These are phyloP conservation scores for Penicillium egyptiacum DNA, from an alignment of 495 filamentous ascomycete genomes.

Conservation along the genomic window DNA sequence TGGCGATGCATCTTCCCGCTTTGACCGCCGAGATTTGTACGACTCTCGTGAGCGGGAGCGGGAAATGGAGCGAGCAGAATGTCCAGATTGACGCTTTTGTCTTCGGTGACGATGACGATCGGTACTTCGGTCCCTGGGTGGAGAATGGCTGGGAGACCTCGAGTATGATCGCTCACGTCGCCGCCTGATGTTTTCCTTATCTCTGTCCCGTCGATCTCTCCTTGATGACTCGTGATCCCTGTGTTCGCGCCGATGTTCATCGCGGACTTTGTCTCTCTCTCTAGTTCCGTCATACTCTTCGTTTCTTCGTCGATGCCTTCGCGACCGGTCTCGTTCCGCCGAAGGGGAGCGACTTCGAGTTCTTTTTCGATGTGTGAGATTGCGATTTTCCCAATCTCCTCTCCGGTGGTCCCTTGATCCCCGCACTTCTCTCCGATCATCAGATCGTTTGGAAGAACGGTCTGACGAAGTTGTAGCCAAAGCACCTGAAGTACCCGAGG, in stretches of 20 bases:
- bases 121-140: constrained; percentile 23
- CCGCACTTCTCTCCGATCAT: constrained; percentile 20
- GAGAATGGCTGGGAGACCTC: constrained; percentile 39
- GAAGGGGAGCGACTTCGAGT: constrained; percentile 33
- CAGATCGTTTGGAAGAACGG: constrained; percentile 26
- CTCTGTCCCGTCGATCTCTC: constrained; percentile 18
- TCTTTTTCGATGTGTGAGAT: constrained; percentile 31
- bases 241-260: constrained; percentile 18
- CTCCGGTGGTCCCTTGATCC: constrained; percentile 18
- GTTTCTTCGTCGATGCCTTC: constrained; percentile 28
- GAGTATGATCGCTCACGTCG: constrained; percentile 32
- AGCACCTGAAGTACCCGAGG: not conserved
- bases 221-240: constrained; percentile 17
- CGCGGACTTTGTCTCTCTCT: constrained; percentile 24
- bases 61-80: constrained; percentile 34
- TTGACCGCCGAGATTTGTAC: constrained; percentile 12
- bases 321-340: constrained; percentile 31
- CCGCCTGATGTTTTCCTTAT: constrained; percentile 19
- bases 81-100: constrained; percentile 27
- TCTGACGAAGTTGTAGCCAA: constrained; percentile 25
- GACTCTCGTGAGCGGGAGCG: constrained; percentile 29
- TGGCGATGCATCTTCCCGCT: constrained; percentile 4
- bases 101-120: constrained; percentile 28
- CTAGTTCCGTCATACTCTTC: constrained; percentile 24
- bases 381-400: constrained; percentile 17